Percentiles rank a stretch among this genome's conserved stretches.
These are phyloP conservation scores for Candida chilensis DNA, from an alignment of 805 yeast genomes.

Conservation along the genomic window DNA sequence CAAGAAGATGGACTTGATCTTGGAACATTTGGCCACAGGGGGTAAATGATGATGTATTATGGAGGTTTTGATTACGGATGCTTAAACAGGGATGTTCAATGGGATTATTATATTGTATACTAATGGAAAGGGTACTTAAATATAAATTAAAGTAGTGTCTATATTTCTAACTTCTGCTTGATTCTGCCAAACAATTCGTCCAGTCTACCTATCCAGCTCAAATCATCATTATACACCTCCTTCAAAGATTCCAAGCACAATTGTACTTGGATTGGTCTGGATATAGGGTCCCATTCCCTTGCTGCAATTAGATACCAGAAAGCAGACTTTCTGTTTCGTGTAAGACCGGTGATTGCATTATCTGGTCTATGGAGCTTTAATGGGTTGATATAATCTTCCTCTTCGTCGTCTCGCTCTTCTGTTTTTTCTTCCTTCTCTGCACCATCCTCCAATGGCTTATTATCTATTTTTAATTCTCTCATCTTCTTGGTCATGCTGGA, in stretches of 20 bases:
- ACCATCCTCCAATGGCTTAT: not conserved
- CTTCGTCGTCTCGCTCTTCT: constrained; percentile 8
- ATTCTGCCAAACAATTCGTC: not conserved
- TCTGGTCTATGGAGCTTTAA: constrained; percentile 21
- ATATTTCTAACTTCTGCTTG: not conserved
- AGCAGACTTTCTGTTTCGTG: constrained; percentile 64
- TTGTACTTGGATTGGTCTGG: constrained; percentile 12
- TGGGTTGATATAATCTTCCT: constrained; percentile 24
- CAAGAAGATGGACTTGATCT: not conserved
- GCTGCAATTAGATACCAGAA: constrained; percentile 74
- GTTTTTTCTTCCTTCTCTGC: constrained; percentile 3
- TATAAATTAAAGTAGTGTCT: too few species aligned
- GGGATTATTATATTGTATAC: too few species aligned
- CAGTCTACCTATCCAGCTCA: not conserved
- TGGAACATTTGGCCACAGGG: too few species aligned
- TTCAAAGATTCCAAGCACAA: constrained; percentile 15
- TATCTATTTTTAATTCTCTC: not conserved
- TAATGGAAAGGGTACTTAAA: too few species aligned
- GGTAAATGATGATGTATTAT: too few species aligned
- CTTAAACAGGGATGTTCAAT: too few species aligned
- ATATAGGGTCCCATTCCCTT: constrained; percentile 48
- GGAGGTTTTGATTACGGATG: too few species aligned
- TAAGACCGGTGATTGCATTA: constrained; percentile 38
- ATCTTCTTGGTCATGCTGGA: too few species aligned
- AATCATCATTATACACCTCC: constrained; percentile 12